Conservation (phyloP, 2,329 filamentous ascomycete genomes). For the Ophiostoma triangulosporum region DNA sequence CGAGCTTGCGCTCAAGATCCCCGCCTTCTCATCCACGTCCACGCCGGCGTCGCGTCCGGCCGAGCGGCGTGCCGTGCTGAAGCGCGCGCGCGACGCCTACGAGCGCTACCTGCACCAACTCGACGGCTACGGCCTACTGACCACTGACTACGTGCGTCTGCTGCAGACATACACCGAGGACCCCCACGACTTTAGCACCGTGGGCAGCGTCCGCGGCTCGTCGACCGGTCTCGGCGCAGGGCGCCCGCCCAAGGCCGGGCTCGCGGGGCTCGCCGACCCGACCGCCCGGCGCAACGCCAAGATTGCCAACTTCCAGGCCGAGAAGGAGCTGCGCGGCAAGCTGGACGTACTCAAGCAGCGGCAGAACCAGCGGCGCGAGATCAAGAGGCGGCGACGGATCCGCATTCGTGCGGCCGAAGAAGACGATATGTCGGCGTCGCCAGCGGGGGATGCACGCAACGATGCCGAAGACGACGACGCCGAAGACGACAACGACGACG, state of each 20-base stretch:
- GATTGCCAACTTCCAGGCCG: constrained; percentile 70
- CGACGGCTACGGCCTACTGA: constrained; percentile 66
- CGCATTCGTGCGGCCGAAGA: background rate
- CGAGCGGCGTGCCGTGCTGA: constrained; percentile 50
- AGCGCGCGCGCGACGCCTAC: constrained; percentile 53
- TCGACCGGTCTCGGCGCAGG: background rate
- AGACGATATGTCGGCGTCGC: background rate
- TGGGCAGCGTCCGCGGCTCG: constrained; percentile 30
- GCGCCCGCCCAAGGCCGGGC: constrained; percentile 11
- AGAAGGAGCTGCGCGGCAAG: constrained; percentile 73
- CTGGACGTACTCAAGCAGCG: constrained; percentile 45
- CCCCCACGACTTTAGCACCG: constrained; percentile 58
- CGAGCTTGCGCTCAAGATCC: constrained; percentile 60
- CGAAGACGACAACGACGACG: background rate
- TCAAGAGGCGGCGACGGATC: constrained; percentile 2
- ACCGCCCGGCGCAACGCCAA: constrained; percentile 66
- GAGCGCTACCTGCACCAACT: constrained; percentile 65
- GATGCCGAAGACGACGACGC: background rate
- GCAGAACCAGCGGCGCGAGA: constrained; percentile 17
- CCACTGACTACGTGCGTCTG: constrained; percentile 48
- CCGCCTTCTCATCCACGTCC: constrained; percentile 23
- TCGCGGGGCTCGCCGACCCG: constrained; percentile 29
- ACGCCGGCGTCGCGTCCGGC: background rate
- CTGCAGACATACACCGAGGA: constrained; percentile 62
- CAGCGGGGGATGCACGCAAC: constrained; percentile 15